Evolutionary conservation across 768 basidiomycete species (phyloP).

Genomic region (Amanita rimosa): DNA sequence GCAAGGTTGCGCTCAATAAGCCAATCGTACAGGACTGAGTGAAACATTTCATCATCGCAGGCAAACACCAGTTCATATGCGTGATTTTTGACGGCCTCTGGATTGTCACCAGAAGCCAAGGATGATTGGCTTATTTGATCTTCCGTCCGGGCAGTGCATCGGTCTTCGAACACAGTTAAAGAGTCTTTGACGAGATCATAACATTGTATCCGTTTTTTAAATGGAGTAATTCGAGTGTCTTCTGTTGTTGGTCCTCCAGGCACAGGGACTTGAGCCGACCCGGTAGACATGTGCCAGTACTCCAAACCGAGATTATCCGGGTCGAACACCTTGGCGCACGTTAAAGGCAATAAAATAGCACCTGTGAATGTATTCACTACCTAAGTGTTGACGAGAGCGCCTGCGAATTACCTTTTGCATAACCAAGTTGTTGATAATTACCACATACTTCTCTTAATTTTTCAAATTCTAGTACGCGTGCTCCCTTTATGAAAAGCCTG

Average conservation of each 20-base stretch:
- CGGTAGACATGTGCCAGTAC: conserved; percentile 40
- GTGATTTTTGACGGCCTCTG: conserved; percentile 65
- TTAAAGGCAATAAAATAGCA: conserved; percentile 74
- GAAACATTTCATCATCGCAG: conserved; percentile 86
- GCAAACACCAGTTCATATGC: conserved; percentile 82
- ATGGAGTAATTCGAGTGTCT: conserved; percentile 11
- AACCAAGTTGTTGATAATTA: conserved; percentile 82
- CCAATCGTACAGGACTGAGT: conserved; percentile 94
- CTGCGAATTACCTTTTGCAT: conserved; percentile 54
- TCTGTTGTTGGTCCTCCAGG: conserved; percentile 47
- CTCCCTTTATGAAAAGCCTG: conserved; percentile 84
- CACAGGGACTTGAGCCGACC: conserved; percentile 35
- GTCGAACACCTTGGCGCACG: conserved; percentile 74
- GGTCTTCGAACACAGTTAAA: conserved; percentile 68
- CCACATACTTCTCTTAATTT: conserved; percentile 77
- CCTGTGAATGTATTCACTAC: conserved; percentile 33
- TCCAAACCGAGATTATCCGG: conserved; percentile 62
- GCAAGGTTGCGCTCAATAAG: conserved; percentile 67
- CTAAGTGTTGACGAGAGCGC: background rate
- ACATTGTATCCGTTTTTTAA: conserved; percentile 41
- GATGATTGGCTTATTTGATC: conserved; percentile 10
- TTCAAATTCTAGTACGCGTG: conserved; percentile 72
- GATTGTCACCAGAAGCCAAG: conserved; percentile 30
- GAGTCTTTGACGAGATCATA: conserved; percentile 82
- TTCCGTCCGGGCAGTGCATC: conserved; percentile 21